phyloP scores from a whole-genome alignment of 2,329 filamentous ascomycete species.

The Pseudopyrenochaeta lycopersici region DNA sequence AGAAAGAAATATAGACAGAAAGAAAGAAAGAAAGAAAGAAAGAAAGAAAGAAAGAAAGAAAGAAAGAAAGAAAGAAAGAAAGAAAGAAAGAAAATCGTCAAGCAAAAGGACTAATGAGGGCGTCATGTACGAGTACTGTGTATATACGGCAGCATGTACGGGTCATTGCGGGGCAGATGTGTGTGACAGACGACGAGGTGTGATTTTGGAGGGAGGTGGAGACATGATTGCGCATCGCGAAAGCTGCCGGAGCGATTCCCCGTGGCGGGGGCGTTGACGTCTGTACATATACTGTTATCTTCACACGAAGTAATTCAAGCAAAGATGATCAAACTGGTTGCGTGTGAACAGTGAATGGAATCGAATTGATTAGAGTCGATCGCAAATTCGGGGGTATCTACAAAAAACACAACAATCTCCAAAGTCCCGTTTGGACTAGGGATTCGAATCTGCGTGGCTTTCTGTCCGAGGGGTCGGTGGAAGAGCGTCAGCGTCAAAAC shows the following conservation, averaged over 20 bases:
- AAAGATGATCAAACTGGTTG: not conserved
- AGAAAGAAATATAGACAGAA: no score
- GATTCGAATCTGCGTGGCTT: not conserved
- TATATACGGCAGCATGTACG: not conserved
- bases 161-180: no score
- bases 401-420: not conserved
- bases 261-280: not conserved
- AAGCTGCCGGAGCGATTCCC: not conserved
- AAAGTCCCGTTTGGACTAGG: not conserved
- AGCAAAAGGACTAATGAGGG: not conserved
- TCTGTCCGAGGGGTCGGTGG: slow-evolving; percentile 31
- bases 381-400: not conserved
- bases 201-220: not conserved
- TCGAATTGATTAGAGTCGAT: not conserved
- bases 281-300: not conserved
- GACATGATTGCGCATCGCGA: not conserved
- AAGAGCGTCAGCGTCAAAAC: slow-evolving; percentile 27
- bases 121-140: slow-evolving; percentile 7
- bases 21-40: no score
- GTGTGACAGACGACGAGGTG: not conserved
- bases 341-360: not conserved
- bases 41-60: no score
- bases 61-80: no score
- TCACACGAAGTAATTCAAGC: not conserved
- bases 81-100: no score